Evolutionary conservation across 108 stramenopile species (phyloP).

Genomic region (Mediolabrus comicus): DNA sequence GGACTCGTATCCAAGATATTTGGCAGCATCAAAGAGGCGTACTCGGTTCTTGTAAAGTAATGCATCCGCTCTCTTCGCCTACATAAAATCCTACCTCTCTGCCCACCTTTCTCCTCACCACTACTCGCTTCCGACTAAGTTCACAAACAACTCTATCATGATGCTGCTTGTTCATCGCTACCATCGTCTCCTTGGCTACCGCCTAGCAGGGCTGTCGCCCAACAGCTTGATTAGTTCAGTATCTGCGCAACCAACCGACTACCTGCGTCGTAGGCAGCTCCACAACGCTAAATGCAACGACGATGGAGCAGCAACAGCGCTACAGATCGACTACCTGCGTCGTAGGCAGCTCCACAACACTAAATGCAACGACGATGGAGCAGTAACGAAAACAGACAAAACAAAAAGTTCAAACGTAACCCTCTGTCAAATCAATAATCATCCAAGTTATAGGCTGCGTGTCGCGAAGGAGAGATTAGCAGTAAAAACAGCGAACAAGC

Average conservation of each 20-base stretch:
- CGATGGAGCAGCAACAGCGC: not conserved
- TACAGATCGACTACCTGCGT: no score
- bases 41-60: no score
- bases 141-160: no score
- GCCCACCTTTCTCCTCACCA: not conserved
- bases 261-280: not conserved
- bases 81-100: not conserved
- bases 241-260: not conserved
- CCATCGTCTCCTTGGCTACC: not conserved
- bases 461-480: not conserved
- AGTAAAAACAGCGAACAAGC: not conserved
- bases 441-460: not conserved
- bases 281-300: not conserved
- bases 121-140: no score
- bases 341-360: not conserved
- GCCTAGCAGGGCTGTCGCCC: not conserved
- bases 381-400: not conserved
- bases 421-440: not conserved
- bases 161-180: no score
- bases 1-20: conserved; percentile 44
- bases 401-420: not conserved
- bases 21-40: no score
- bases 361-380: not conserved
- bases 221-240: not conserved
- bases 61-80: no score